These are phyloP conservation scores for Arachnomyces sp. DNA, from an alignment of 2,329 filamentous ascomycete genomes.

Conservation along the genomic window DNA sequence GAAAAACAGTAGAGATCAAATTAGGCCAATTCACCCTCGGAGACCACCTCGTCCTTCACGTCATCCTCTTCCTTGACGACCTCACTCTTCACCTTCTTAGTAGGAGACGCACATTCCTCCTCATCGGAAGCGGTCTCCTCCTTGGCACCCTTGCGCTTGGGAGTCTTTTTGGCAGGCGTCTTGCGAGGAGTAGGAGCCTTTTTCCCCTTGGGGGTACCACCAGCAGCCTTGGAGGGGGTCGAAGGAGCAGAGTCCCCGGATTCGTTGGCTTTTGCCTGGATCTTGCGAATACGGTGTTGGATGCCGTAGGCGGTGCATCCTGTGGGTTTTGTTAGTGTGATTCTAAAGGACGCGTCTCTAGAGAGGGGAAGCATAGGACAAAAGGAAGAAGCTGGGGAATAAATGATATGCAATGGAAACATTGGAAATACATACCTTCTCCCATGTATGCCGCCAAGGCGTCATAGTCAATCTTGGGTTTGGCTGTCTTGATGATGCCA, in stretches of 20 bases:
- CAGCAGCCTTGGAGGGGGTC: slow-evolving; percentile 1
- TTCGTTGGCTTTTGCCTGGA: slow-evolving; percentile 12
- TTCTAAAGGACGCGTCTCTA: neutral
- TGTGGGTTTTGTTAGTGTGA: slow-evolving; percentile 4
- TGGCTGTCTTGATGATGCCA: slow-evolving; percentile 14
- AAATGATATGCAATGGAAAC: neutral
- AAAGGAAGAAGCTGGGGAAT: neutral
- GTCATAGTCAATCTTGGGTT: slow-evolving; percentile 14
- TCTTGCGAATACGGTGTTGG: slow-evolving; percentile 17
- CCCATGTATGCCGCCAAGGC: slow-evolving; percentile 19
- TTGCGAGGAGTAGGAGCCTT: neutral
- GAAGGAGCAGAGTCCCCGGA: neutral
- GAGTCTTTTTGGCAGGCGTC: slow-evolving; percentile 1
- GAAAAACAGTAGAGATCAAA: no score
- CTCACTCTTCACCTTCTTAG: neutral
- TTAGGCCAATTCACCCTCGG: no score
- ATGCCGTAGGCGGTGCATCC: slow-evolving; percentile 18
- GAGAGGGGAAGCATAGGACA: neutral
- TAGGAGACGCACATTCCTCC: no score
- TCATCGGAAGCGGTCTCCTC: neutral
- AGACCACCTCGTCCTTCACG: no score
- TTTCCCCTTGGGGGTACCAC: neutral
- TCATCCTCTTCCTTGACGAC: neutral
- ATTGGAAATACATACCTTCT: slow-evolving; percentile 4
- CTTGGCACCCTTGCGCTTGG: neutral